Evolutionary conservation across 1,139 yeast genomes (phyloP), one percentile per base, ranked within the genome.

Genomic region (Eremothecium gossypii): DNA sequence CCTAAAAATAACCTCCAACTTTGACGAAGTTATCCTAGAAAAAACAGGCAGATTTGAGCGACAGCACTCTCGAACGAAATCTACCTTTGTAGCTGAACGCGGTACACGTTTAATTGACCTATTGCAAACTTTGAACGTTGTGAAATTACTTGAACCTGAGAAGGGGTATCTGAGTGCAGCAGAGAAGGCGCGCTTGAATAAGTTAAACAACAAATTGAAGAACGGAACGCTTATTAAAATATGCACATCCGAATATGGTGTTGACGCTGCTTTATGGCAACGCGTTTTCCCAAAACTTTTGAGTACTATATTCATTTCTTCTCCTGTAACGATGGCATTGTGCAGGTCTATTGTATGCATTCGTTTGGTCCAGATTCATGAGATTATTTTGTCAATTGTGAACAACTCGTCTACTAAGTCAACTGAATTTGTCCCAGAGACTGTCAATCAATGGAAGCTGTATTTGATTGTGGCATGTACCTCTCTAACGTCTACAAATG

Each of bases 261-360:
- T 91, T 8, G 98, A 93, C 61, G 80, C 95, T 1, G 95, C 98
- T 0, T 67, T 93, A 20, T 93, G 98, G 98, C 81, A 89, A 53
- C 74, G 95, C 50, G 74, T 83, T 1, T 89, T 83, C 55, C 97
- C 97, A 1, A 75, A 73, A 37, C 66, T 93, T 4, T 66, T 91
- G 38, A 78, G 74, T 34, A 70, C 78, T 2, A 77, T 93, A 48
- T 87, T 85, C 51, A 86, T 79, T 46, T 73, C 71, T 41, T 89
- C 95, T 56, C 97, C 98, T 0, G 81, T 91, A 60, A 93, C 96
- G 0, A 87, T 91, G 57, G 98, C 97, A 0, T 70, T 91, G 47
- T 86, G 96, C 51, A 76, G 99, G 11, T 83, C 94, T n/a, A 80
- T 84, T 48, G 93, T 93, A 10, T 89, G 97, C 63, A 83, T 84